phyloP scores from a whole-genome alignment of 2,329 filamentous ascomycete genomes.

The Aspergillus hortae region DNA sequence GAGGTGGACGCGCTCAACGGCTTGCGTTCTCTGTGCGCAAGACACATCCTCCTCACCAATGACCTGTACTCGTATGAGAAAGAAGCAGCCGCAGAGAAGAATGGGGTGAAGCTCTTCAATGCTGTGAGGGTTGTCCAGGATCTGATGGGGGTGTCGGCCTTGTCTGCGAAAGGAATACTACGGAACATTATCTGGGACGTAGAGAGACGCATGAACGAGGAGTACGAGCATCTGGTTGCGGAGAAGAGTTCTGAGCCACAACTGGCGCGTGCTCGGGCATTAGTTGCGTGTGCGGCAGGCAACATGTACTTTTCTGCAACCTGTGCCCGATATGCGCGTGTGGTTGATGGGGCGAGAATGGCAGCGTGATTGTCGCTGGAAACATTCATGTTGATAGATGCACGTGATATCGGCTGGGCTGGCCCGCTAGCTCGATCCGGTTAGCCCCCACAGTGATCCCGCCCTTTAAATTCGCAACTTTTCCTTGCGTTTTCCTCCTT shows the following conservation, averaged over 20 bases:
- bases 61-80: constrained; percentile 16
- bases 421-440: no score
- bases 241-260: not conserved
- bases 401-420: no score
- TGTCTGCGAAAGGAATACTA: constrained; percentile 2
- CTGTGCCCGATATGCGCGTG: constrained; percentile 7
- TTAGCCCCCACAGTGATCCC: not conserved
- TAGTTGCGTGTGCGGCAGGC: constrained; percentile 9
- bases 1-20: not conserved
- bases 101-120: constrained; percentile 7
- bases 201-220: constrained; percentile 8
- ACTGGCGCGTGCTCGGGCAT: constrained; percentile 4
- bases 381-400: no score
- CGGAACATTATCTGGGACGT: constrained; percentile 8
- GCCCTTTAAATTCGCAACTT: not conserved
- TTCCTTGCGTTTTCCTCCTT: not conserved
- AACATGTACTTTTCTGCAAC: constrained; percentile 17
- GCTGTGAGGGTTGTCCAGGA: constrained; percentile 9
- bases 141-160: not conserved
- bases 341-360: constrained; percentile 8
- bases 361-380: not conserved
- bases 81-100: constrained; percentile 5
- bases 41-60: constrained; percentile 12
- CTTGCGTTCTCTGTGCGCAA: constrained; percentile 7
- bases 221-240: constrained; percentile 4